Evolutionary conservation across 495 filamentous ascomycete species (phyloP).

Genomic region (Aspergillus olivimuriae): DNA sequence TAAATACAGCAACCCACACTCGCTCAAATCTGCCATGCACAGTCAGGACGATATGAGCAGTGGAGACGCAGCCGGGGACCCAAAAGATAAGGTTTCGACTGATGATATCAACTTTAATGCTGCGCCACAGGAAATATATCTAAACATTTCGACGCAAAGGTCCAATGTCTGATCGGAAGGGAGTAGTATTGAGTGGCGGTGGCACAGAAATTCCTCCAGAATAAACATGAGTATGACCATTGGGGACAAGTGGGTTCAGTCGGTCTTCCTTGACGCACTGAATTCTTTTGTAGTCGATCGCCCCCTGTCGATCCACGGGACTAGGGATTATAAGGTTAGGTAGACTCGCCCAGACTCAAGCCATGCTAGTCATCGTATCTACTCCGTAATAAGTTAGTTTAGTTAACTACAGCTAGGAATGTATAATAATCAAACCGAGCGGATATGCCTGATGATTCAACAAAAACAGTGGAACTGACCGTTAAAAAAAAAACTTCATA

Average conservation of each 20-base stretch:
- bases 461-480: slow-evolving; percentile 5
- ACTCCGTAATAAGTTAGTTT: slow-evolving; percentile 10
- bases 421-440: slow-evolving; percentile 14
- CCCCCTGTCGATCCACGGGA: not conserved
- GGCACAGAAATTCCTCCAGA: not conserved
- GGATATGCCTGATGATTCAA: slow-evolving; percentile 11
- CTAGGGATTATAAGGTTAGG: slow-evolving; percentile 7
- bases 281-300: not conserved
- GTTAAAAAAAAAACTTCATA: too few species aligned
- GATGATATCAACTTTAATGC: too few species aligned
- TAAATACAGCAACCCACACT: too few species aligned
- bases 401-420: slow-evolving; percentile 10
- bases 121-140: too few species aligned
- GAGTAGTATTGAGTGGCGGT: too few species aligned
- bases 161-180: too few species aligned
- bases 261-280: not conserved
- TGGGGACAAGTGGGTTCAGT: not conserved
- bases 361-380: slow-evolving; percentile 3
- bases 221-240: not conserved
- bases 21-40: too few species aligned
- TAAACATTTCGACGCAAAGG: too few species aligned
- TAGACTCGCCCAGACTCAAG: slow-evolving; percentile 8
- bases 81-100: too few species aligned
- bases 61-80: too few species aligned
- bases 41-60: too few species aligned